Evolutionary conservation across 371 early-diverging fungal species (phyloP), one percentile per base, ranked within the genome.

Genomic region (Blakeslea trispora): DNA sequence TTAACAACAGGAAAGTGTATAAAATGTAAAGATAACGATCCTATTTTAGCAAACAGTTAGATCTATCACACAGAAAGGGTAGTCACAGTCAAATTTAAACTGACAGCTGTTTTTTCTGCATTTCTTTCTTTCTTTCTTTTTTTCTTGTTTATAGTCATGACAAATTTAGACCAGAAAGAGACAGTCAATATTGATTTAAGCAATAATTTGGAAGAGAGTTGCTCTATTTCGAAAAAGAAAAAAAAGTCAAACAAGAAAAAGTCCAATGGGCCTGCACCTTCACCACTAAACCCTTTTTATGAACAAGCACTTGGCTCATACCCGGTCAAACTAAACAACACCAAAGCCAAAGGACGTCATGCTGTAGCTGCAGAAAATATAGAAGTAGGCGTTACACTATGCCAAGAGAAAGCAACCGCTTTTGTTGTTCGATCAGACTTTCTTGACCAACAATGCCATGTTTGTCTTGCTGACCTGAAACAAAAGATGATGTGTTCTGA

Each of bases 341-440:
- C 75, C 21, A 72, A 68, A 35, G 68, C 81, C 46, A 87, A 84
- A 69, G 89, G 88, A 8, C 81, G 86, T 2, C 84, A 85, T 57
- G 81, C 82, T 2, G 75, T 80, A n/a, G 85, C 89, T 0, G 44
- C 72, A 13, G 51, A 64, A 32, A 67, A 71, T 24, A 58, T 89
- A 6, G 52, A 61, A 15, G 68, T 79, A 31, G 90, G 90, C 7
- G 72, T 72, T 3, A 66, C 75, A 15, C 67, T 87, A 5, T 66
- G 79, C 40, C 56, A 66, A 10, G 90, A 89, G 59, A 58, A 71
- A 55, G 83, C 86, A 6, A 65, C 81, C 1, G 79, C 81, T 0
- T 73, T 74, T 39, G 78, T 89, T 10, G 86, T 88, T 50, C 81
- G 85, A 55, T 71, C 79, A 32, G 68, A 72, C 21, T 79, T 71